Conservation (phyloP, 1,284 basidiomycete genomes). For the Ustilago esculenta region DNA sequence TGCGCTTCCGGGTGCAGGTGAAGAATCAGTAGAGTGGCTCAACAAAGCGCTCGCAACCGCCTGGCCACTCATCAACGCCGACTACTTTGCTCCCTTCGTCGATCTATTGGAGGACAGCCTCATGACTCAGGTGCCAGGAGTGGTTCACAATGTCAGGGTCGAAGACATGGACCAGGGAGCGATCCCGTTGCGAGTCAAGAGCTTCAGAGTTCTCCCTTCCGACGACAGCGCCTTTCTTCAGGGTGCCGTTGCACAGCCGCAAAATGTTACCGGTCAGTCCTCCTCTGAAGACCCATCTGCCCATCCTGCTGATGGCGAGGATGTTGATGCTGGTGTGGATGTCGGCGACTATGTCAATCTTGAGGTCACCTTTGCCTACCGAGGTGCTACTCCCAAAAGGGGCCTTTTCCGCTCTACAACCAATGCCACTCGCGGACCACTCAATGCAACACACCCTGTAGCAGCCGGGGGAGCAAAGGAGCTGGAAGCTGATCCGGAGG, state of each 20-base stretch:
- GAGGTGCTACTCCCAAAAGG: constrained; percentile 39
- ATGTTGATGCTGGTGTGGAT: constrained; percentile 36
- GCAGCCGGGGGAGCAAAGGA: constrained; percentile 15
- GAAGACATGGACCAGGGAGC: constrained; percentile 62
- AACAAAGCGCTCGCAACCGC: constrained; percentile 54
- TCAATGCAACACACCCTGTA: constrained; percentile 15
- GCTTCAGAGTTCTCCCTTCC: constrained; percentile 50
- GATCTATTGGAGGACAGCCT: constrained; percentile 63
- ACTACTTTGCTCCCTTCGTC: constrained; percentile 61
- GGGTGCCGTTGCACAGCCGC: constrained; percentile 27
- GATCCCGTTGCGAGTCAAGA: constrained; percentile 52
- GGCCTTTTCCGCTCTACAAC: constrained; percentile 24
- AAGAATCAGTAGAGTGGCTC: constrained; percentile 62
- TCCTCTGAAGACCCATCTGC: constrained; percentile 1
- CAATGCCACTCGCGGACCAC: constrained; percentile 15
- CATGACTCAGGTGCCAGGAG: constrained; percentile 62
- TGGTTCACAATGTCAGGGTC: constrained; percentile 59
- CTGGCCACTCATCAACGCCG: constrained; percentile 61
- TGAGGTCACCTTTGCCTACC: constrained; percentile 58
- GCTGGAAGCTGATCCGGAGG: constrained; percentile 9
- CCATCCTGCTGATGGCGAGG: constrained; percentile 9
- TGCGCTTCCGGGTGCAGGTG: constrained; percentile 12
- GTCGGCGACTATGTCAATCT: constrained; percentile 59
- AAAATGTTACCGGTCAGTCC: constrained; percentile 26
- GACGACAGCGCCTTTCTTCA: constrained; percentile 41